Percentiles rank a stretch among this genome's conserved stretches.
phyloP scores from a whole-genome alignment of 2,329 filamentous ascomycete species.

The Aspergillus terreus region DNA sequence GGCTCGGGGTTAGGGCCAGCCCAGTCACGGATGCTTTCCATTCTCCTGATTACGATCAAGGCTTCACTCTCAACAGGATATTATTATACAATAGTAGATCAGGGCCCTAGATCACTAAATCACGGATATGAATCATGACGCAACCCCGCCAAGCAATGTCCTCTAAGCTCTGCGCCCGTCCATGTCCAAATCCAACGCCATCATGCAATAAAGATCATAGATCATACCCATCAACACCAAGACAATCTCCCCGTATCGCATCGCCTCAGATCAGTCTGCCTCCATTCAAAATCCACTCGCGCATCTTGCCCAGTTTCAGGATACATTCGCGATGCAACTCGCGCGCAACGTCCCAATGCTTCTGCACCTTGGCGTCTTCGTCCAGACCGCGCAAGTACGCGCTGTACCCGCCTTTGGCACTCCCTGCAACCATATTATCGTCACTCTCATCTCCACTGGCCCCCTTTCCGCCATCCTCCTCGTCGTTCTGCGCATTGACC shows the following conservation, averaged over 20 bases:
- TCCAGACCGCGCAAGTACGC: constrained; percentile 45
- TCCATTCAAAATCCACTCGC: constrained; percentile 35
- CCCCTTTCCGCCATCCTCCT: constrained; percentile 14
- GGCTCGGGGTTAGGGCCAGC: constrained; percentile 16
- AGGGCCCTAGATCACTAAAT: background rate
- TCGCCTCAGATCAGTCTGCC: constrained; percentile 24
- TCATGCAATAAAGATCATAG: constrained; percentile 10
- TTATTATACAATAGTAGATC: background rate
- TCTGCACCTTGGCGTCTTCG: constrained; percentile 43
- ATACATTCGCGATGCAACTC: constrained; percentile 45
- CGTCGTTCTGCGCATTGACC: constrained; percentile 25
- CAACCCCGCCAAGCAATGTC: background rate
- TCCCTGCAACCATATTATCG: constrained; percentile 27
- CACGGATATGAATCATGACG: background rate
- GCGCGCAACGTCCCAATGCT: constrained; percentile 47
- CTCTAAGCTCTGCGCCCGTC: background rate
- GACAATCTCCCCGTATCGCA: background rate
- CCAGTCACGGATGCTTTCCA: constrained; percentile 9
- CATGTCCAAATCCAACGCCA: constrained; percentile 6
- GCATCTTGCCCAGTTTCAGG: constrained; percentile 36
- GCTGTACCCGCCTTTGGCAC: constrained; percentile 38
- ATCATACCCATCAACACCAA: constrained; percentile 5
- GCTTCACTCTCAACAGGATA: too few relatives aligned
- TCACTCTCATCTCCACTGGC: constrained; percentile 21
- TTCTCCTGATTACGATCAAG: too few relatives aligned